These are phyloP conservation scores for Scheffersomyces spartinae DNA, from an alignment of 805 yeast genomes.

Conservation along the genomic window DNA sequence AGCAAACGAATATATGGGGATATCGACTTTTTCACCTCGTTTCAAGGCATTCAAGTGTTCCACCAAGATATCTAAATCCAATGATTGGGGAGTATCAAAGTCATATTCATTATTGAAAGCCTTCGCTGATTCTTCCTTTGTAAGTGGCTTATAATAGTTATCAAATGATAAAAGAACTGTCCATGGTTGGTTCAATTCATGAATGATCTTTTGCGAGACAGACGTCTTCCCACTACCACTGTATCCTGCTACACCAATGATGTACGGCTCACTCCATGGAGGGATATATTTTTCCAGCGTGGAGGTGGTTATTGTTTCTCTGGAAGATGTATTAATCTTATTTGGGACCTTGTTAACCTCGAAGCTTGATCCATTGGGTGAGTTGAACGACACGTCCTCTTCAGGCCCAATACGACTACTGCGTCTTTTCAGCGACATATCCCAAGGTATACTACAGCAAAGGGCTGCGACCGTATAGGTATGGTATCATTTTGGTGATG, in stretches of 20 bases:
- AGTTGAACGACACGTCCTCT: too few relatives aligned
- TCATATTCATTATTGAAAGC: constrained; percentile 72
- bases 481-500: too few relatives aligned
- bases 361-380: too few relatives aligned
- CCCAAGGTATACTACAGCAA: too few relatives aligned
- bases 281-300: constrained; percentile 57
- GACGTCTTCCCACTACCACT: constrained; percentile 51
- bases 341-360: too few relatives aligned
- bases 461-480: too few relatives aligned
- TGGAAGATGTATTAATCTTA: too few relatives aligned
- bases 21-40: constrained; percentile 41
- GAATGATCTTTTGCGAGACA: constrained; percentile 73
- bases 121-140: constrained; percentile 40
- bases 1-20: constrained; percentile 47
- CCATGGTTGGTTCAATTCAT: constrained; percentile 82
- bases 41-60: constrained; percentile 56
- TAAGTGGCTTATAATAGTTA: constrained; percentile 77
- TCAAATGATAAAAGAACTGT: constrained; percentile 83
- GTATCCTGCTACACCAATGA: constrained; percentile 79
- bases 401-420: too few relatives aligned
- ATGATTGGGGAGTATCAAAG: constrained; percentile 77
- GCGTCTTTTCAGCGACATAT: too few relatives aligned
- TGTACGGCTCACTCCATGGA: constrained; percentile 83
- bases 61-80: constrained; percentile 66
- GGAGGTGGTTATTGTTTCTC: too few relatives aligned